Conservation (phyloP, 2,329 filamentous ascomycete species). For the Colletotrichum liriopes region DNA sequence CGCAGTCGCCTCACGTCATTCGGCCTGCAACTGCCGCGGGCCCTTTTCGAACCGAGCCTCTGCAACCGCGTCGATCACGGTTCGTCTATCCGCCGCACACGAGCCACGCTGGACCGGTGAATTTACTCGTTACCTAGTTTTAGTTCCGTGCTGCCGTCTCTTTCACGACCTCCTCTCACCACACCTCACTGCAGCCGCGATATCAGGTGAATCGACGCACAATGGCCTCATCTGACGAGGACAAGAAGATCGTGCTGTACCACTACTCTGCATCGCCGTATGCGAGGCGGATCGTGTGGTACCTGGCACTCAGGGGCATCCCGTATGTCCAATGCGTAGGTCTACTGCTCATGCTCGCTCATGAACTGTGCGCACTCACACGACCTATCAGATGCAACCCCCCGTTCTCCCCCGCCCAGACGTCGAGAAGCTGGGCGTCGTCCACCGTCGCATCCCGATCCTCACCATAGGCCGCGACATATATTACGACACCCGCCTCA, state of each 20-base stretch:
- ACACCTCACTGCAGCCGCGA: neutral
- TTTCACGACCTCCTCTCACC: neutral
- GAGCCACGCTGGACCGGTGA: neutral
- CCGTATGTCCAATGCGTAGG: conserved; percentile 78
- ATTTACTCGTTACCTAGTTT: neutral
- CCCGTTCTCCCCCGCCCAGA: conserved; percentile 77
- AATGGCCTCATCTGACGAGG: conserved; percentile 30
- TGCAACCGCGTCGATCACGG: neutral
- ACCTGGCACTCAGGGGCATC: conserved; percentile 76
- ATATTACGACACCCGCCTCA: conserved; percentile 80
- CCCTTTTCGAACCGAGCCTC: neutral
- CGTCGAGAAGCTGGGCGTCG: conserved; percentile 71
- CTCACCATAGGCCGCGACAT: conserved; percentile 77
- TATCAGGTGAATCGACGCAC: neutral
- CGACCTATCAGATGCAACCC: conserved; percentile 72
- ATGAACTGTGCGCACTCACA: conserved; percentile 20
- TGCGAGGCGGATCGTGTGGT: conserved; percentile 76
- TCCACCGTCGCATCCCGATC: conserved; percentile 80
- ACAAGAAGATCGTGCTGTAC: conserved; percentile 68
- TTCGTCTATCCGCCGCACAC: neutral
- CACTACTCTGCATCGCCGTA: conserved; percentile 78
- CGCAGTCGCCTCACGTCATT: conserved; percentile 14
- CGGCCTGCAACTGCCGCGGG: neutral
- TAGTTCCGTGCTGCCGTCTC: neutral
- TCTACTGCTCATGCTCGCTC: conserved; percentile 37